A percentile compares a stretch with the other conserved stretches of the same genome.
Evolutionary conservation across 495 filamentous ascomycete species (phyloP).

Genomic region (Xylaria telfairii): DNA sequence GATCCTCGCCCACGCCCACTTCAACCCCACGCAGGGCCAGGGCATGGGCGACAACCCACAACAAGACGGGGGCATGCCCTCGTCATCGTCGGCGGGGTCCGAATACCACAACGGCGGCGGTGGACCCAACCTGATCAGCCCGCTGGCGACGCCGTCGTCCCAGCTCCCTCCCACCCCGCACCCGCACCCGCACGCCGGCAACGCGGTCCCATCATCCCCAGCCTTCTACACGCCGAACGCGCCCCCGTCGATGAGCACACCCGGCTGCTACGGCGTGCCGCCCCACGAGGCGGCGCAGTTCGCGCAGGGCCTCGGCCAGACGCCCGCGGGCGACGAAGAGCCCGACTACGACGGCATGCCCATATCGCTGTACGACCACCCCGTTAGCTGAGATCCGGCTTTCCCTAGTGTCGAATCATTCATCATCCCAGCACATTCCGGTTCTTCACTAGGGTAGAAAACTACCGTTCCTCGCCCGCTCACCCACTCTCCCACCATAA

Average conservation of each 20-base stretch:
- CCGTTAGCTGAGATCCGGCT: not conserved
- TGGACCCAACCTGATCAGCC: slow-evolving; percentile 15
- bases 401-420: not conserved
- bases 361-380: slow-evolving; percentile 17
- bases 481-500: not conserved
- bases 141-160: slow-evolving; percentile 17
- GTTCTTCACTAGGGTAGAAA: not conserved
- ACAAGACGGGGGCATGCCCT: slow-evolving; percentile 25
- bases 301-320: slow-evolving; percentile 5
- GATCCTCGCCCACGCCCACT: slow-evolving; percentile 34
- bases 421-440: not conserved
- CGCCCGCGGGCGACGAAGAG: not conserved
- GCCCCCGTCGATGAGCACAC: slow-evolving; percentile 7
- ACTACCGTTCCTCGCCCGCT: not conserved
- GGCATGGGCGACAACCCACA: not conserved
- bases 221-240: slow-evolving; percentile 19
- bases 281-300: slow-evolving; percentile 16
- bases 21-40: slow-evolving; percentile 23
- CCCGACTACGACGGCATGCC: slow-evolving; percentile 28
- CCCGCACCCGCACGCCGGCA: not conserved
- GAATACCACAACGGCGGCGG: slow-evolving; percentile 9
- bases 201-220: slow-evolving; percentile 14
- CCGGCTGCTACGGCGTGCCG: slow-evolving; percentile 17
- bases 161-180: slow-evolving; percentile 13
- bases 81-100: slow-evolving; percentile 1